Percentiles rank a stretch among this genome's conserved stretches.
Conservation (phyloP, 179 eudicot genomes). For the Beta corolliflora region DNA sequence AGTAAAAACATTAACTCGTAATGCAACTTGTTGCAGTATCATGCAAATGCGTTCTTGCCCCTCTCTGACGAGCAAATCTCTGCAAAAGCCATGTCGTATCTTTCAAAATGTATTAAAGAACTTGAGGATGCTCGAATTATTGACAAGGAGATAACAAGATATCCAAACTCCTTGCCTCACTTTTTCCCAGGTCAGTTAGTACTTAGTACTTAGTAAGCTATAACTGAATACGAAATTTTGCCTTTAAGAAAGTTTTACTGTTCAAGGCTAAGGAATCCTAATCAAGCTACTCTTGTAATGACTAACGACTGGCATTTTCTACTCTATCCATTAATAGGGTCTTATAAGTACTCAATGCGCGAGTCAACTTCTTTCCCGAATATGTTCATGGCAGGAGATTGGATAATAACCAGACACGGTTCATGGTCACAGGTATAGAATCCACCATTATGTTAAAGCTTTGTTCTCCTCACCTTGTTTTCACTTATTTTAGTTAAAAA, state of each 20-base stretch:
- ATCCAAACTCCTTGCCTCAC: conserved; percentile 59
- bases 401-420: conserved; percentile 74
- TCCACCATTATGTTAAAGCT: background rate
- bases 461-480: no score
- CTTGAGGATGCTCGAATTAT: conserved; percentile 44
- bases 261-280: no score
- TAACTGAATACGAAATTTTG: background rate
- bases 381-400: conserved; percentile 78
- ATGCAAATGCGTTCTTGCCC: conserved; percentile 65
- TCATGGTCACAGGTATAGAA: conserved; percentile 69
- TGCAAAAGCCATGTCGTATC: conserved; percentile 48
- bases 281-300: background rate
- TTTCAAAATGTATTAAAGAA: conserved; percentile 55
- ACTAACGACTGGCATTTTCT: background rate
- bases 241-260: no score
- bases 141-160: conserved; percentile 63
- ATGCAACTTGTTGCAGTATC: conserved; percentile 45
- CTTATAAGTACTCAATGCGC: conserved; percentile 70
- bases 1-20: background rate
- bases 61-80: conserved; percentile 62
- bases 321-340: conserved; percentile 40
- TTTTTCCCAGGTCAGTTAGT: conserved; percentile 63
- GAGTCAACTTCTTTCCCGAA: conserved; percentile 76
- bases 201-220: background rate
- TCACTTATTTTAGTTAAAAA: no score